These are phyloP conservation scores for Aspergillus panamensis DNA, from an alignment of 495 filamentous ascomycete species.

Conservation along the genomic window DNA sequence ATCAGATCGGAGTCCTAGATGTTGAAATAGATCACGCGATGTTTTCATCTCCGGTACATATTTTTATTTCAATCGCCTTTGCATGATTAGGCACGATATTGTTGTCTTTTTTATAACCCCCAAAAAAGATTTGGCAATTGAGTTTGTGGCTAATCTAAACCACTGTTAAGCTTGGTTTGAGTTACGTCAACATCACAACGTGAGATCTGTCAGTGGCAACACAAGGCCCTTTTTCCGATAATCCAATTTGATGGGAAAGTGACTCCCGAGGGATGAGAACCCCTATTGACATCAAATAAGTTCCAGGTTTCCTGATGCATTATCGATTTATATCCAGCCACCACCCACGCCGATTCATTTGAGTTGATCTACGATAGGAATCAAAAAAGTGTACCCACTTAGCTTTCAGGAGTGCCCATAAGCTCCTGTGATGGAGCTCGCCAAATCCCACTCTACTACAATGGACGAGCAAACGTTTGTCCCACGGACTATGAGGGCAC, in stretches of 20 bases:
- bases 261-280: not conserved
- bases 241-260: not conserved
- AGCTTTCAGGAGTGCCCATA: not conserved
- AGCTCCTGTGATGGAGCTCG: slow-evolving; percentile 19
- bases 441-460: slow-evolving; percentile 24
- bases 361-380: too few relatives aligned
- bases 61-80: not conserved
- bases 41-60: slow-evolving; percentile 9
- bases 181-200: slow-evolving; percentile 17
- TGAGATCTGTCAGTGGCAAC: not conserved
- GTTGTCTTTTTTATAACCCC: too few relatives aligned
- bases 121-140: too few relatives aligned
- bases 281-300: too few relatives aligned
- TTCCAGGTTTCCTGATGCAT: too few relatives aligned
- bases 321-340: too few relatives aligned
- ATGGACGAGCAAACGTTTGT: slow-evolving; percentile 35
- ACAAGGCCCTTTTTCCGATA: too few relatives aligned
- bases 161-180: not conserved
- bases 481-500: slow-evolving; percentile 38
- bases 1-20: slow-evolving; percentile 28
- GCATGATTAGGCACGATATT: not conserved
- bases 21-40: slow-evolving; percentile 14
- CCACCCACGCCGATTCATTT: too few relatives aligned
- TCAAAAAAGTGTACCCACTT: not conserved
- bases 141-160: slow-evolving; percentile 8